Conservation (phyloP, 306 rosid genomes). For the Quercus engelmannii region DNA sequence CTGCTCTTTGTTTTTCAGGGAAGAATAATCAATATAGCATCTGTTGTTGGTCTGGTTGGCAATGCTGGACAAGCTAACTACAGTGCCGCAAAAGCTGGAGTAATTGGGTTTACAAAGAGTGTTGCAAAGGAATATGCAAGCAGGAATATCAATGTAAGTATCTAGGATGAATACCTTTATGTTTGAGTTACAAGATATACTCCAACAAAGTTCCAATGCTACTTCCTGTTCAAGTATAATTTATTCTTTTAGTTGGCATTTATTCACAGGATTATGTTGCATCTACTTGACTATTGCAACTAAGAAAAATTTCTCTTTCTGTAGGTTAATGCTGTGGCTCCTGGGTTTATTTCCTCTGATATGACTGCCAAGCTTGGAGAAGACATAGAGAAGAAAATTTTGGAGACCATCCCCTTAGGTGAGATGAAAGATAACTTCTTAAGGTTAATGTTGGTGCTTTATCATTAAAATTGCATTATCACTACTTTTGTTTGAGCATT, state of each 20-base stretch:
- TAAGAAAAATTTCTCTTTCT: not conserved
- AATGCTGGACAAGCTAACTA: conserved; percentile 95
- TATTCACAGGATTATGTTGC: not conserved
- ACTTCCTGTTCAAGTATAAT: conserved; percentile 5
- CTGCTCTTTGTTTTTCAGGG: conserved; percentile 56
- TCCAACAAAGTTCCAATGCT: not conserved
- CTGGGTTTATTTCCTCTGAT: conserved; percentile 93
- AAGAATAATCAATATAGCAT: conserved; percentile 88
- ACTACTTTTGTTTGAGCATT: not conserved
- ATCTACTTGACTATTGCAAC: not conserved
- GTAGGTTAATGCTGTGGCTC: conserved; percentile 91
- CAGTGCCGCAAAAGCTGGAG: conserved; percentile 99
- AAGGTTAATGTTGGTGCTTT: not conserved
- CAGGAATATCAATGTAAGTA: conserved; percentile 77
- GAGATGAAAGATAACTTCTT: conserved; percentile 21
- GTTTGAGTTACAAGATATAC: not conserved
- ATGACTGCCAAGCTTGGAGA: conserved; percentile 91
- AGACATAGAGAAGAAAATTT: conserved; percentile 77
- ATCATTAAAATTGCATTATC: not conserved
- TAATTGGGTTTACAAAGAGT: conserved; percentile 84
- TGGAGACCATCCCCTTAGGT: conserved; percentile 88
- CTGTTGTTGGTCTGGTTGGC: conserved; percentile 95
- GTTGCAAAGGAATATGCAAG: conserved; percentile 92
- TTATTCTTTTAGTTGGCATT: not conserved
- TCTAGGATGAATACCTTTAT: not conserved